Evolutionary conservation across 169 alveolate genomes (phyloP).

Genomic region (Cyclospora cayetanensis): DNA sequence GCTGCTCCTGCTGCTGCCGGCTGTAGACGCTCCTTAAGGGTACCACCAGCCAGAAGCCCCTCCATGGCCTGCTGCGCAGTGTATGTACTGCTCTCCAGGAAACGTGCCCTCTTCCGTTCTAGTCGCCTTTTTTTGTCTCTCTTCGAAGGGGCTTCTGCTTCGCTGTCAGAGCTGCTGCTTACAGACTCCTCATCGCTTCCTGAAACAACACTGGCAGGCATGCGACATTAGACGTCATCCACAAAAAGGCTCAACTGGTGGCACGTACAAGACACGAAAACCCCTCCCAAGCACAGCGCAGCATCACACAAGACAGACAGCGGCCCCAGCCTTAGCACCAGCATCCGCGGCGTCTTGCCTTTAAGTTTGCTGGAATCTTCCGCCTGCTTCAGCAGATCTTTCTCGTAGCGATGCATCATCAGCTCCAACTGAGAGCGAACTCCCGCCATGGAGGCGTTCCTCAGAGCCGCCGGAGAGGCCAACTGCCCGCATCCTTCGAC

Average conservation of each 20-base stretch:
- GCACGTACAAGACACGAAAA: background rate
- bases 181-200: background rate
- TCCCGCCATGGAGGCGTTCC: background rate
- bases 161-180: slow-evolving; percentile 69
- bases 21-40: background rate
- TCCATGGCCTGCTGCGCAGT: background rate
- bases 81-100: slow-evolving; percentile 6
- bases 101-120: slow-evolving; percentile 2
- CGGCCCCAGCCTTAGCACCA: background rate
- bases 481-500: background rate
- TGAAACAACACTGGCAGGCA: too few species aligned
- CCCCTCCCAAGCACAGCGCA: background rate
- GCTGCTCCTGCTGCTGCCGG: background rate
- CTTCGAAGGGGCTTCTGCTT: slow-evolving; percentile 77
- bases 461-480: background rate
- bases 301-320: background rate
- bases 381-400: background rate
- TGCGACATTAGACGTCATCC: background rate
- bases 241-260: background rate
- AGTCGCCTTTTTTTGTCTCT: slow-evolving; percentile 15
- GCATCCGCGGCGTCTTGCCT: background rate
- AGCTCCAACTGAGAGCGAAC: slow-evolving; percentile 11
- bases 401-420: slow-evolving; percentile 3
- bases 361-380: background rate
- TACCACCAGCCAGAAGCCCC: background rate